A percentile compares a stretch with the other conserved stretches of the same genome.
These are phyloP conservation scores for Blastobotrys indianensis DNA, from an alignment of 1,139 yeast genomes.

Conservation along the genomic window DNA sequence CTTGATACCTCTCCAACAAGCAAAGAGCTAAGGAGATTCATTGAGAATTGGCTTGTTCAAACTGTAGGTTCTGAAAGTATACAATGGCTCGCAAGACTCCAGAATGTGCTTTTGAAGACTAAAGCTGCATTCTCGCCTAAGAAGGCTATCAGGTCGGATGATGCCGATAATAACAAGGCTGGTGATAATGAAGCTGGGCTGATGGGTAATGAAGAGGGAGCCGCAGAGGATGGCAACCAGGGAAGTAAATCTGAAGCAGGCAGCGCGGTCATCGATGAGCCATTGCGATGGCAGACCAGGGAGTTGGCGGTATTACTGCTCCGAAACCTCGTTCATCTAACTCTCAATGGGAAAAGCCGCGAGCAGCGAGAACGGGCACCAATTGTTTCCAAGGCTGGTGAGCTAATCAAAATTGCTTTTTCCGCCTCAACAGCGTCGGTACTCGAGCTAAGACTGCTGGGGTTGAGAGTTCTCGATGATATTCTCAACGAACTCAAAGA, in stretches of 20 bases:
- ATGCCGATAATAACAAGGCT: slow-evolving; percentile 16
- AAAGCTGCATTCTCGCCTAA: slow-evolving; percentile 21
- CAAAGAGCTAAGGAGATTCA: slow-evolving; percentile 26
- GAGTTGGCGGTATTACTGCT: slow-evolving; percentile 55
- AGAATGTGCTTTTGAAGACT: slow-evolving; percentile 32
- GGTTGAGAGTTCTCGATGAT: slow-evolving; percentile 62
- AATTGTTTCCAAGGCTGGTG: slow-evolving; percentile 54
- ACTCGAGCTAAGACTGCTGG: slow-evolving; percentile 54
- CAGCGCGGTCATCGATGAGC: slow-evolving; percentile 38
- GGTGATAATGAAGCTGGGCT: slow-evolving; percentile 11
- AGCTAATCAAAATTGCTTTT: slow-evolving; percentile 74
- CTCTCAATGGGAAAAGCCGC: slow-evolving; percentile 38
- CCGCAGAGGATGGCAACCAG: slow-evolving; percentile 35
- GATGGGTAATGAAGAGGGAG: slow-evolving; percentile 42
- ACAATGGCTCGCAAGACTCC: slow-evolving; percentile 37
- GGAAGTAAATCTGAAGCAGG: slow-evolving; percentile 16
- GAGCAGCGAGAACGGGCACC: slow-evolving; percentile 28
- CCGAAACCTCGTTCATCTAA: slow-evolving; percentile 45
- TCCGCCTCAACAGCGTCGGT: slow-evolving; percentile 75
- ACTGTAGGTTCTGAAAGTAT: slow-evolving; percentile 29
- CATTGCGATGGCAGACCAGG: slow-evolving; percentile 66
- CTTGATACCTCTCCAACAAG: slow-evolving; percentile 31
- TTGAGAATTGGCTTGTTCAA: slow-evolving; percentile 35
- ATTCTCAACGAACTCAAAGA: slow-evolving; percentile 44
- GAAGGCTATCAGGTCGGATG: slow-evolving; percentile 34